Conservation (phyloP, 1,284 basidiomycete species). For the Rhodotorula sp. region DNA sequence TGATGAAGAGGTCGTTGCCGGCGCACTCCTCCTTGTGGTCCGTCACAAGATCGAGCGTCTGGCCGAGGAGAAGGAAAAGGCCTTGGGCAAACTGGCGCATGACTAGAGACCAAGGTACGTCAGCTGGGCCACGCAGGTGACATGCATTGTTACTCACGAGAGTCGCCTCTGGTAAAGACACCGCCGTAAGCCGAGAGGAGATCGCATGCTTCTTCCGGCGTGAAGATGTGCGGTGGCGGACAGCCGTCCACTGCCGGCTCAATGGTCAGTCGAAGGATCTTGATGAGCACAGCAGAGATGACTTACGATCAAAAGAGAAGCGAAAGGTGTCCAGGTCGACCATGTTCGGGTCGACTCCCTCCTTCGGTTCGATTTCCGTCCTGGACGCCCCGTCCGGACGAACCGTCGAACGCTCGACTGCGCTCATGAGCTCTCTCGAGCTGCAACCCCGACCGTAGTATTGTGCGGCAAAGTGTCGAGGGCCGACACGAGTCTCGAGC, state of each 20-base stretch:
- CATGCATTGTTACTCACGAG: neutral
- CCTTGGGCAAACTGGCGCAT: conserved; percentile 11
- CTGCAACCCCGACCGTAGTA: conserved; percentile 7
- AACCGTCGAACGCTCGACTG: neutral
- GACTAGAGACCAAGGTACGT: neutral
- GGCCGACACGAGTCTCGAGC: neutral
- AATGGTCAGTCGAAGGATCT: neutral
- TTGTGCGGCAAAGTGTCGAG: neutral
- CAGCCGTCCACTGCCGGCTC: conserved; percentile 1
- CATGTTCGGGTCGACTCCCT: neutral
- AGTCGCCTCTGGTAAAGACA: conserved; percentile 2
- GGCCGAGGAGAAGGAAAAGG: conserved; percentile 9
- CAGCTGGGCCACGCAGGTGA: neutral
- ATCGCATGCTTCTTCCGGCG: conserved; percentile 10
- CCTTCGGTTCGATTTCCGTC: neutral
- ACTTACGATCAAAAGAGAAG: conserved; percentile 5
- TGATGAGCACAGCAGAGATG: neutral
- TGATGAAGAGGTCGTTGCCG: conserved; percentile 1
- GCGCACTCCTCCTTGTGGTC: neutral
- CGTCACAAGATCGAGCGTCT: neutral
- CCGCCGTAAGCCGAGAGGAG: conserved; percentile 8
- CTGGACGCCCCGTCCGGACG: neutral
- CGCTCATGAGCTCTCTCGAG: conserved; percentile 3
- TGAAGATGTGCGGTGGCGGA: conserved; percentile 4
- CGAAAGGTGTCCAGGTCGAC: neutral